phyloP scores from a whole-genome alignment of 2,329 filamentous ascomycete species.

The Colletotrichum australisinense region DNA sequence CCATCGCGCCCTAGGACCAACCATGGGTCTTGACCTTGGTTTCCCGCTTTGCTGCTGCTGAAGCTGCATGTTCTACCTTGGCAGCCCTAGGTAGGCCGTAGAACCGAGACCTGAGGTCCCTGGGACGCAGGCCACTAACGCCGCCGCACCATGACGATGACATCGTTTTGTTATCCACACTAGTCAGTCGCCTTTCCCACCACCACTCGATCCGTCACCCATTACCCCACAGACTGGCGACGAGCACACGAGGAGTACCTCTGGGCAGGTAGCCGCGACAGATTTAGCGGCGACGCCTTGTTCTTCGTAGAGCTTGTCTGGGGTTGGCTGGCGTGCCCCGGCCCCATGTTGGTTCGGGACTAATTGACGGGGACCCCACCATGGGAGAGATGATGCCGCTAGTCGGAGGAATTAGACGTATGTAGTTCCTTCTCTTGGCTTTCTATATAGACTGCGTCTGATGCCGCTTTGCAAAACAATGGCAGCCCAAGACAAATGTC shows the following conservation, averaged over 20 bases:
- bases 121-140: not conserved
- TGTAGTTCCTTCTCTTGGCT: not conserved
- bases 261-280: constrained; percentile 4
- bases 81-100: not conserved
- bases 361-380: not conserved
- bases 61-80: not conserved
- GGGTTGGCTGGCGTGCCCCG: not conserved
- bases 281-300: constrained; percentile 15
- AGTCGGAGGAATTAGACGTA: not conserved
- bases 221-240: not conserved
- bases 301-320: not conserved
- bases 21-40: not conserved
- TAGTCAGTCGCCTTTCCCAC: not conserved
- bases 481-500: not conserved
- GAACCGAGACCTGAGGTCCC: too few relatives aligned
- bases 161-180: constrained; percentile 23
- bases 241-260: not conserved
- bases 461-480: not conserved
- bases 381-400: not conserved
- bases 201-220: not conserved
- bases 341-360: not conserved
- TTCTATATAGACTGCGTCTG: constrained; percentile 23
- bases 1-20: not conserved
- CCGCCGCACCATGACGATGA: constrained; percentile 27
- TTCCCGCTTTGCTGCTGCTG: not conserved